A percentile compares a stretch with the other conserved stretches of the same genome.
phyloP scores from a whole-genome alignment of 441 rosid genomes.

The Manihot esculenta region DNA sequence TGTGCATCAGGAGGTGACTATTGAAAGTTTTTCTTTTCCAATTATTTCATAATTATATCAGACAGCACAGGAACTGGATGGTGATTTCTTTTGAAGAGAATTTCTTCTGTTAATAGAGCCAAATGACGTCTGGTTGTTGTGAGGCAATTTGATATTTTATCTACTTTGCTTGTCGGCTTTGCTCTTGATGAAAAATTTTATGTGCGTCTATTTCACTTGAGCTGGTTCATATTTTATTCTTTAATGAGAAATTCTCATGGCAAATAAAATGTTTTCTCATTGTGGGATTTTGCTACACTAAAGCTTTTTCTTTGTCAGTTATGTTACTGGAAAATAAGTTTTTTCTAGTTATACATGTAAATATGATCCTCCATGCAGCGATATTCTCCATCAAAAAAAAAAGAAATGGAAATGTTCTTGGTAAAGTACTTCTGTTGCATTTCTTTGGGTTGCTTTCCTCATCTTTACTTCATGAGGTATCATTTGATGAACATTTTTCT shows the following conservation, averaged over 20 bases:
- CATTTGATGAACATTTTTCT: background rate
- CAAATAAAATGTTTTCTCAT: background rate
- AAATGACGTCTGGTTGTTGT: background rate
- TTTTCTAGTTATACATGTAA: background rate
- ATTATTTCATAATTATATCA: background rate
- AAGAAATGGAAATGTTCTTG: background rate
- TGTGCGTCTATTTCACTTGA: background rate
- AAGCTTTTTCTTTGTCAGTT: background rate
- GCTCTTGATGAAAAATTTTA: background rate
- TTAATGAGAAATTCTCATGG: background rate
- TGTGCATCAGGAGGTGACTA: constrained; percentile 90
- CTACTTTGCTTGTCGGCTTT: constrained; percentile 6
- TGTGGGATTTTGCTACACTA: background rate
- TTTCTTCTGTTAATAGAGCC: background rate
- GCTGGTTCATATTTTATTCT: background rate
- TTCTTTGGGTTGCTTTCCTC: background rate
- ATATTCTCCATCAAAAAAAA: too few species aligned
- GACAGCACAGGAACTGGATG: background rate
- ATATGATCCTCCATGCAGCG: background rate
- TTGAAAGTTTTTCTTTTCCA: background rate
- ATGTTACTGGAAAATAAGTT: background rate
- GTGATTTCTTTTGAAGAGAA: background rate
- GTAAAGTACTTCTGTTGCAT: background rate
- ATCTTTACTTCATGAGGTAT: background rate
- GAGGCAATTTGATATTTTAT: background rate